Conservation (phyloP, 1,284 basidiomycete species). For the Tilletia walkeri region DNA sequence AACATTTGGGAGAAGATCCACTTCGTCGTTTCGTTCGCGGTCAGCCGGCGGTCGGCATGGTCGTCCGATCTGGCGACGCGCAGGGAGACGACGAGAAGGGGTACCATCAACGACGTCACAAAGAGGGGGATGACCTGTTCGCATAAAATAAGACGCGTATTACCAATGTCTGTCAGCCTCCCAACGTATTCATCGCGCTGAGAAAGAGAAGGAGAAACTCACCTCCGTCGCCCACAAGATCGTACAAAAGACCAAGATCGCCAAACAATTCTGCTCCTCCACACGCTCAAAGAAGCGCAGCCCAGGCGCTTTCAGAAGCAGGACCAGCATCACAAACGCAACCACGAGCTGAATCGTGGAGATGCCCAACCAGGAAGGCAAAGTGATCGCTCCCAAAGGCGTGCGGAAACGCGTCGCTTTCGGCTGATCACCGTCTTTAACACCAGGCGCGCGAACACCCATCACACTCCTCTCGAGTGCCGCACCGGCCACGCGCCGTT, state of each 20-base stretch:
- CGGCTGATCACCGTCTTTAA: constrained; percentile 29
- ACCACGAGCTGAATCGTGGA: constrained; percentile 48
- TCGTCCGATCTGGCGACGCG: constrained; percentile 73
- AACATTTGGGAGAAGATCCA: constrained; percentile 67
- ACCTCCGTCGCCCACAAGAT: constrained; percentile 96
- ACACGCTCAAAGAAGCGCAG: constrained; percentile 60
- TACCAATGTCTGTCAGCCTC: too few relatives aligned
- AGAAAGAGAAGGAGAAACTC: constrained; percentile 32
- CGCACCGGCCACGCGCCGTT: constrained; percentile 61
- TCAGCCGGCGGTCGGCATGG: constrained; percentile 63
- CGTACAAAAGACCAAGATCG: constrained; percentile 85
- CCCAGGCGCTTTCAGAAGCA: constrained; percentile 49
- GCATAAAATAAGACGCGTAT: not conserved
- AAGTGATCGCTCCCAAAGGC: constrained; percentile 34
- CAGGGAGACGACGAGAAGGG: constrained; percentile 81
- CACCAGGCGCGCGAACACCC: constrained; percentile 26
- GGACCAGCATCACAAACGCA: constrained; percentile 42
- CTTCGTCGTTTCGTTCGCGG: constrained; percentile 76
- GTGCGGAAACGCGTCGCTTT: constrained; percentile 42
- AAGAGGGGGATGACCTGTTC: constrained; percentile 87
- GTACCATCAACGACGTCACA: constrained; percentile 87
- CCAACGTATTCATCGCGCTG: constrained; percentile 7
- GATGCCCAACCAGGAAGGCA: constrained; percentile 48
- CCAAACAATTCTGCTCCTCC: constrained; percentile 87
- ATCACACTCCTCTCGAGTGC: constrained; percentile 50